Conservation (phyloP, 2,329 filamentous ascomycete genomes). For the Neospermospora avenae region DNA sequence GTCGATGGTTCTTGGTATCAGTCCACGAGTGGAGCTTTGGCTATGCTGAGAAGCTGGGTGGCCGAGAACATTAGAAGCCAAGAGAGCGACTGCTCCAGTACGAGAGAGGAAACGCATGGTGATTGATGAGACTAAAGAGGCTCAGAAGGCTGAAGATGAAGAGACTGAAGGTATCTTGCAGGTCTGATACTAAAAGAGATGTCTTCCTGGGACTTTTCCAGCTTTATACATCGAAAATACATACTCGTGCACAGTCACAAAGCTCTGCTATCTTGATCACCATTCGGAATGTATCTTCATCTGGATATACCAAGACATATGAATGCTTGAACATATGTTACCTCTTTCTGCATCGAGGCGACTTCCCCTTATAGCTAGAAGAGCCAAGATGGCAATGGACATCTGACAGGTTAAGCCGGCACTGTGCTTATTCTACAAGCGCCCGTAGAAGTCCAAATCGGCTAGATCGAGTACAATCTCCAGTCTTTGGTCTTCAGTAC, state of each 20-base stretch:
- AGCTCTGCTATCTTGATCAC: not conserved
- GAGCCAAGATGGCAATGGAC: not conserved
- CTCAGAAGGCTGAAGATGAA: not conserved
- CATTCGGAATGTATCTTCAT: not conserved
- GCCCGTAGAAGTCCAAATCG: slow-evolving; percentile 1
- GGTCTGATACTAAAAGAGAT: not conserved
- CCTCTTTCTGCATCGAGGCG: not conserved
- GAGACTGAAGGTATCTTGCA: not conserved
- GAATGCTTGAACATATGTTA: not conserved
- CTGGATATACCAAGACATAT: not conserved
- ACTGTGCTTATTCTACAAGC: not conserved
- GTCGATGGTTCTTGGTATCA: slow-evolving; percentile 11
- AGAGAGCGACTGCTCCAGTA: not conserved
- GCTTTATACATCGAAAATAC: not conserved
- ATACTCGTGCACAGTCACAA: not conserved
- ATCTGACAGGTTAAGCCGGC: not conserved
- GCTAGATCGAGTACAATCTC: not conserved
- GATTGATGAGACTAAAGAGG: not conserved
- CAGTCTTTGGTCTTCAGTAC: not conserved
- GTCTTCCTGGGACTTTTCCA: not conserved
- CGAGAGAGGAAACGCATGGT: slow-evolving; percentile 11
- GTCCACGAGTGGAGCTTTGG: not conserved
- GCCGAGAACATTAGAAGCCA: slow-evolving; percentile 5
- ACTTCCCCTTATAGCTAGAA: slow-evolving; percentile 2
- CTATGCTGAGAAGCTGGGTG: not conserved